Evolutionary conservation across 2,329 filamentous ascomycete genomes (phyloP).

Genomic region (Fusarium caatingaense): DNA sequence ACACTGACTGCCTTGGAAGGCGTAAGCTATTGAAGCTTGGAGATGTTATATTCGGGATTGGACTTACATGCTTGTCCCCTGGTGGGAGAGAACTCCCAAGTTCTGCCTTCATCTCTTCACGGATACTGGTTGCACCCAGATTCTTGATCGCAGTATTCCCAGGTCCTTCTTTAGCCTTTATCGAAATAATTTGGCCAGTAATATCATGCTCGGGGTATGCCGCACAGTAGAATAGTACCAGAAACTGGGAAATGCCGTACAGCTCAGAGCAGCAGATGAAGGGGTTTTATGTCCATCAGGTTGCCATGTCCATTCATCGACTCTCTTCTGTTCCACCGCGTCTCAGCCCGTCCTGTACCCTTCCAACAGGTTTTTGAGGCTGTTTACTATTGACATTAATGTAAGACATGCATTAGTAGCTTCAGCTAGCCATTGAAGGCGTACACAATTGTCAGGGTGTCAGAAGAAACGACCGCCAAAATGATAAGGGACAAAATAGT

Average conservation of each 20-base stretch:
- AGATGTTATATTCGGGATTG: background rate
- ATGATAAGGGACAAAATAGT: too few relatives aligned
- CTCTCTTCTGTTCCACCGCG: background rate
- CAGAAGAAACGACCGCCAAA: background rate
- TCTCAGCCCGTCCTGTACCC: background rate
- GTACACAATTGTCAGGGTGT: background rate
- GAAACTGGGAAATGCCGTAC: background rate
- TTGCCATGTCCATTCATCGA: background rate
- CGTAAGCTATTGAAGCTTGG: background rate
- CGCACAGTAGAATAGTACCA: background rate
- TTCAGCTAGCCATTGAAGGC: background rate
- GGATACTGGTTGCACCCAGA: too few relatives aligned
- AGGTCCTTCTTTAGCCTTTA: background rate
- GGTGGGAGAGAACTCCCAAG: constrained; percentile 43
- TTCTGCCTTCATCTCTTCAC: constrained; percentile 11
- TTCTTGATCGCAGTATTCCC: background rate
- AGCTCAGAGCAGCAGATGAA: background rate
- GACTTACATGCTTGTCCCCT: constrained; percentile 45
- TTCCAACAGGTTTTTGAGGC: constrained; percentile 1
- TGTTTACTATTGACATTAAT: background rate
- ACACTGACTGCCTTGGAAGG: constrained; percentile 45
- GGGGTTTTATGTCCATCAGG: background rate
- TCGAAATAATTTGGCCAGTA: background rate
- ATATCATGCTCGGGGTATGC: background rate
- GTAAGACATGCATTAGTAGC: constrained; percentile 20